Evolutionary conservation across 192 early-diverging fungal genomes (phyloP).

Genomic region (Entomortierella beljakovae): DNA sequence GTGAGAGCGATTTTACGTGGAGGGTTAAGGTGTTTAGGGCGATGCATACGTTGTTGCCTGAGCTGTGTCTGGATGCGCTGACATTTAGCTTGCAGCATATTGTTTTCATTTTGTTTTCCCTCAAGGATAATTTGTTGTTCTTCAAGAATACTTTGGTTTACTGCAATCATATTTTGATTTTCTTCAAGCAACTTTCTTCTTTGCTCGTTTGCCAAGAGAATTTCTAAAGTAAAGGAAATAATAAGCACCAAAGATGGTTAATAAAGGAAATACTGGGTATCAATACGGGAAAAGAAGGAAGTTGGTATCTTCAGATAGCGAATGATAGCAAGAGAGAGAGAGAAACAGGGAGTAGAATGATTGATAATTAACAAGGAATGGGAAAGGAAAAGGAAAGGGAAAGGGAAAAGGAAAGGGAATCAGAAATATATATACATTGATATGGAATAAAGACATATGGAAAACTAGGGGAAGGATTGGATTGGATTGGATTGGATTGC

Average conservation of each 20-base stretch:
- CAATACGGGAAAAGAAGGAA: background rate
- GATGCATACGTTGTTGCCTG: slow-evolving; percentile 38
- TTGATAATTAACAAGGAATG: background rate
- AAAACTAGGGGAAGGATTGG: background rate
- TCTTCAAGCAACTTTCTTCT: no score
- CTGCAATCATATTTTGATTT: no score
- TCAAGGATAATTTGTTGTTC: no score
- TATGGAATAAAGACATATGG: background rate
- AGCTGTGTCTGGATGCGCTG: slow-evolving; percentile 32
- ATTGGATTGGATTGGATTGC: background rate
- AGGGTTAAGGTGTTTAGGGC: slow-evolving; percentile 26
- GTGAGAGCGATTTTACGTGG: slow-evolving; percentile 41
- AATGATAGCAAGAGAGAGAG: slow-evolving; percentile 7
- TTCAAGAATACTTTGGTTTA: no score
- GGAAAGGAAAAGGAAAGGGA: background rate
- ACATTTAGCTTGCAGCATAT: slow-evolving; percentile 25
- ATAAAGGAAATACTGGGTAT: background rate
- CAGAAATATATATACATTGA: background rate
- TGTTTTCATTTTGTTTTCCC: slow-evolving; percentile 33
- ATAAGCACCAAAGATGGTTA: no score
- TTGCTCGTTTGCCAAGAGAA: no score
- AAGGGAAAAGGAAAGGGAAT: background rate
- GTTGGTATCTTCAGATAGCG: background rate
- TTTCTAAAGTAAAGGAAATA: no score
- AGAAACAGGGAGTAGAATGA: background rate